A percentile compares a stretch with the other conserved stretches of the same genome.
These are phyloP conservation scores for Cyberlindnera maritima DNA, from an alignment of 805 yeast genomes.

Conservation along the genomic window DNA sequence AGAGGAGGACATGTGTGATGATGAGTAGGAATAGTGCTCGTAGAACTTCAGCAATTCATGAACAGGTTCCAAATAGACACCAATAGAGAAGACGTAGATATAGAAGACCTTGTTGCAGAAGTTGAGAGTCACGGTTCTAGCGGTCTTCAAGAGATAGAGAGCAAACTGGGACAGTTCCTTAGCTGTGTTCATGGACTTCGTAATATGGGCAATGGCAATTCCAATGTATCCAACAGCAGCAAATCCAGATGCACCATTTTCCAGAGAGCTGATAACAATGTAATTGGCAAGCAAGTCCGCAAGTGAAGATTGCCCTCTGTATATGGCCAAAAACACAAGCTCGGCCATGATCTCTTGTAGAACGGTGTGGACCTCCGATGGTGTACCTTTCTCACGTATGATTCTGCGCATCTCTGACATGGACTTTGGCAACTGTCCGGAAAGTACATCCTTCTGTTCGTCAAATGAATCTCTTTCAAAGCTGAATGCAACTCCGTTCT, in stretches of 20 bases:
- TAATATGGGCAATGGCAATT: conserved; percentile 36
- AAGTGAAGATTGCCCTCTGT: conserved; percentile 28
- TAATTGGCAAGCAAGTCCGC: conserved; percentile 33
- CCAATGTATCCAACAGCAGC: conserved; percentile 40
- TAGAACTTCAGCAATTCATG: conserved; percentile 32
- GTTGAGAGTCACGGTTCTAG: conserved; percentile 32
- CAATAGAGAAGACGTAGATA: conserved; percentile 40
- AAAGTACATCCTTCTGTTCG: conserved; percentile 23
- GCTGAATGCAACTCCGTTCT: conserved; percentile 35
- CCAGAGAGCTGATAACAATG: conserved; percentile 34
- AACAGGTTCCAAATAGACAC: conserved; percentile 40
- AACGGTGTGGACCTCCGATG: conserved; percentile 30
- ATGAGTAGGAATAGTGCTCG: conserved; percentile 23
- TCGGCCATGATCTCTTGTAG: conserved; percentile 41
- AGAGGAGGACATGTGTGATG: conserved; percentile 16
- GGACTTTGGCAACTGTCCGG: conserved; percentile 32
- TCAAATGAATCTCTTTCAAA: conserved; percentile 28
- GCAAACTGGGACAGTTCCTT: conserved; percentile 42
- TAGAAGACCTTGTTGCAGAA: conserved; percentile 40
- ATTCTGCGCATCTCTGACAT: conserved; percentile 14
- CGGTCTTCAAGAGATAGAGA: conserved; percentile 34
- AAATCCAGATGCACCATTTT: conserved; percentile 38
- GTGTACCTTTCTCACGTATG: conserved; percentile 30
- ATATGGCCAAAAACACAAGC: conserved; percentile 35
- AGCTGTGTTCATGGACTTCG: conserved; percentile 35